Percentiles rank a stretch among this genome's conserved stretches.
Conservation (phyloP, 139 green algal species). For the Tetradesmus lagerheimii region DNA sequence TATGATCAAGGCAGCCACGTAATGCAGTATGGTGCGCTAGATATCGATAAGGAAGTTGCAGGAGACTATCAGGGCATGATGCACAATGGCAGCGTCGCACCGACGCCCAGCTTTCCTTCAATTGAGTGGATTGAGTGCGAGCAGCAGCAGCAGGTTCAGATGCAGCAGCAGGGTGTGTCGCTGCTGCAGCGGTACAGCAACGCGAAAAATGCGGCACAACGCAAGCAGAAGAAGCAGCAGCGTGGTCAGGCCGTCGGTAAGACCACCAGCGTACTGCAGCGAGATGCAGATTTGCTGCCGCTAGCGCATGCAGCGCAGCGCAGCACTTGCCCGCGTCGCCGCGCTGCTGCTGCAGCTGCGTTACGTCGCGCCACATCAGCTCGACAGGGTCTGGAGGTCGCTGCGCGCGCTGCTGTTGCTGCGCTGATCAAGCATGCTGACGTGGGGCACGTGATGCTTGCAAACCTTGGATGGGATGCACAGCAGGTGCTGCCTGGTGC, state of each 20-base stretch:
- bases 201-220: neutral
- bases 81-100: conserved; percentile 24
- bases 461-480: neutral
- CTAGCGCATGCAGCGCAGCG: conserved; percentile 52
- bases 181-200: neutral
- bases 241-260: neutral
- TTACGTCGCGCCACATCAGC: conserved; percentile 54
- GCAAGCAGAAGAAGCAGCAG: conserved; percentile 14
- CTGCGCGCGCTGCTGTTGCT: conserved; percentile 45
- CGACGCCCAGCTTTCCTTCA: neutral
- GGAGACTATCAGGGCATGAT: conserved; percentile 76
- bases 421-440: conserved; percentile 45
- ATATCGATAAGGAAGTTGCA: conserved; percentile 76
- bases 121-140: conserved; percentile 19
- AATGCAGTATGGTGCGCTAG: conserved; percentile 84
- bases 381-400: conserved; percentile 62
- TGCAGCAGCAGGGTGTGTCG: conserved; percentile 2
- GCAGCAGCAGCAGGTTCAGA: neutral
- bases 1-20: conserved; percentile 79
- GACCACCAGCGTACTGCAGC: conserved; percentile 68
- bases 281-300: conserved; percentile 89
- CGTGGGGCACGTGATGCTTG: conserved; percentile 24
- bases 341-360: conserved; percentile 46
- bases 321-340: conserved; percentile 35
- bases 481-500: neutral